These are phyloP conservation scores for Phialophora expanda DNA, from an alignment of 2,329 filamentous ascomycete genomes.

Conservation along the genomic window DNA sequence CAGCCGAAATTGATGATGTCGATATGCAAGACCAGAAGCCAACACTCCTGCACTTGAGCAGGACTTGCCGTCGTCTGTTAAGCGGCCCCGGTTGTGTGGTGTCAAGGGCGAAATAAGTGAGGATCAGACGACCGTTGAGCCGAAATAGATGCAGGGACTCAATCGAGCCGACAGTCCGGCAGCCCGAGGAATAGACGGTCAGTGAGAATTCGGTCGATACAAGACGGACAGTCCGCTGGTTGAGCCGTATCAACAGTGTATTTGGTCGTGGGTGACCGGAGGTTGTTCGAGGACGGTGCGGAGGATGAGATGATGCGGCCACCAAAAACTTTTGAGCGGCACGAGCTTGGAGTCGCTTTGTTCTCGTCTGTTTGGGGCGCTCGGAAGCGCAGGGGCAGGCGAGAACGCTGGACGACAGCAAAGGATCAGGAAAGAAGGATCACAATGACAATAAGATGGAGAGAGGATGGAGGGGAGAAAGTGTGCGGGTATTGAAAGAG, in stretches of 20 bases:
- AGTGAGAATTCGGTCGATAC: neutral
- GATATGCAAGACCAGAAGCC: neutral
- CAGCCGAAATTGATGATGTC: neutral
- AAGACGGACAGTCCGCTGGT: neutral
- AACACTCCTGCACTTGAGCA: neutral
- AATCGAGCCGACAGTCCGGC: neutral
- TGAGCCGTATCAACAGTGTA: neutral
- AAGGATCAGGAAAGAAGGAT: constrained; percentile 7
- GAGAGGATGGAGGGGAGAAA: constrained; percentile 20
- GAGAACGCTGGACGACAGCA: constrained; percentile 27
- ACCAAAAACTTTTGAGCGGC: constrained; percentile 32
- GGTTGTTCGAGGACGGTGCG: constrained; percentile 3
- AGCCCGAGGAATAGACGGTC: neutral
- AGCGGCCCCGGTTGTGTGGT: neutral
- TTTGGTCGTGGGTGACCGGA: neutral
- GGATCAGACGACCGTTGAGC: neutral
- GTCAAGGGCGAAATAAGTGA: neutral
- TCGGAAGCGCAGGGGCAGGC: constrained; percentile 20
- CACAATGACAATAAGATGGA: constrained; percentile 15
- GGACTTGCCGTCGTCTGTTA: neutral
- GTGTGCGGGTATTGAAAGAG: constrained; percentile 28
- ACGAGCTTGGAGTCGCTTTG: constrained; percentile 14
- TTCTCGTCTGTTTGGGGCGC: constrained; percentile 15
- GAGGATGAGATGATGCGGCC: constrained; percentile 28
- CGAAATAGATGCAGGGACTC: neutral